Evolutionary conservation across 225 moss, liverwort and hornwort genomes (phyloP).

Genomic region (Lunularia cruciata): DNA sequence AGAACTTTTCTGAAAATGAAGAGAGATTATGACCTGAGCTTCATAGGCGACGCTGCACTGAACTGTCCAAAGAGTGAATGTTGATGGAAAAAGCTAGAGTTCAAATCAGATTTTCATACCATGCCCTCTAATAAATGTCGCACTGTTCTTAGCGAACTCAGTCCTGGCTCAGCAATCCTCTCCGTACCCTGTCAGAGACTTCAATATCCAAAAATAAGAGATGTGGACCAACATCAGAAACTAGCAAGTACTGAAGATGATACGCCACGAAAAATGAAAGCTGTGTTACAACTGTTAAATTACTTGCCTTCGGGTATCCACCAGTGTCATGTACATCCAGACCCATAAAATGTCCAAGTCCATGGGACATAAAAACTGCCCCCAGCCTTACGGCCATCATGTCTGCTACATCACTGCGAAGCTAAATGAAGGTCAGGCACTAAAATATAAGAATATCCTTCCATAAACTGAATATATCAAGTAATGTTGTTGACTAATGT

Average conservation of each 20-base stretch:
- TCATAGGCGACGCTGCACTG: not conserved
- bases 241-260: too few relatives aligned
- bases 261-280: too few relatives aligned
- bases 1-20: not conserved
- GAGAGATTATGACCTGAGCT: not conserved
- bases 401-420: slow-evolving; percentile 51
- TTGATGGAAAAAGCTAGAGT: not conserved
- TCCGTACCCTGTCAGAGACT: slow-evolving; percentile 49
- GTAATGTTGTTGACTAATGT: not conserved
- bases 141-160: slow-evolving; percentile 68
- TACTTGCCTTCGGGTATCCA: slow-evolving; percentile 62
- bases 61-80: not conserved
- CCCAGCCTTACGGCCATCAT: slow-evolving; percentile 78
- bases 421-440: not conserved
- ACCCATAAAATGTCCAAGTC: slow-evolving; percentile 92
- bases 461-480: not conserved
- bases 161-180: slow-evolving; percentile 55
- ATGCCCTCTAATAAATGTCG: slow-evolving; percentile 72
- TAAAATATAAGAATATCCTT: too few relatives aligned
- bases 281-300: not conserved
- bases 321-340: slow-evolving; percentile 84
- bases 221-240: not conserved
- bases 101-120: slow-evolving; percentile 38
- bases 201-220: not conserved
- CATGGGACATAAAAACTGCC: slow-evolving; percentile 97